These are phyloP conservation scores for Colletotrichum filicis DNA, from an alignment of 2,329 filamentous ascomycete genomes.

Conservation along the genomic window DNA sequence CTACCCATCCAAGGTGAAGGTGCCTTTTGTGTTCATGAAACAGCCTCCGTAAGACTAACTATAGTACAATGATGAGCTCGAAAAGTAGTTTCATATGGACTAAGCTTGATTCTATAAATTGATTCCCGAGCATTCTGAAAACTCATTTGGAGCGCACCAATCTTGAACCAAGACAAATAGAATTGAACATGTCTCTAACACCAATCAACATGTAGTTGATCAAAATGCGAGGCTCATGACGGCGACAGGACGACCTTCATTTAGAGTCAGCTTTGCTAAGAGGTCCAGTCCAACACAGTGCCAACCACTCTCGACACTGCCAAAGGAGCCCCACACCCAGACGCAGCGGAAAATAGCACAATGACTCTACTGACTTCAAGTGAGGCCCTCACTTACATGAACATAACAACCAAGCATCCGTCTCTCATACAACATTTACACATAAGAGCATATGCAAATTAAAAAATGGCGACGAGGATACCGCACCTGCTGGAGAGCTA, in stretches of 20 bases:
- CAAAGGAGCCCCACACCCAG: neutral
- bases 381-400: neutral
- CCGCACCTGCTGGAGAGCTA: slow-evolving; percentile 75
- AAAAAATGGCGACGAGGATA: slow-evolving; percentile 61
- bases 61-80: too few species aligned
- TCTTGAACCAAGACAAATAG: too few species aligned
- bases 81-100: too few species aligned
- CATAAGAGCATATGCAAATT: neutral
- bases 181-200: fast-evolving
- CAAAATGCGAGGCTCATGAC: too few species aligned
- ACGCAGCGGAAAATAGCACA: neutral
- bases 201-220: too few species aligned
- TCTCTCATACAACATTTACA: neutral
- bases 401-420: neutral
- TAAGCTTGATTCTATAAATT: too few species aligned
- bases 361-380: neutral
- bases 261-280: neutral
- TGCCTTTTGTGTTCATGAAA: too few species aligned
- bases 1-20: too few species aligned
- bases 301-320: neutral
- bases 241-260: neutral
- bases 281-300: neutral
- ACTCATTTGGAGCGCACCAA: fast-evolving
- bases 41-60: too few species aligned
- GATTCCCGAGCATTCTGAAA: too few species aligned